phyloP scores from a whole-genome alignment of 257 asterid genomes.

The Nicotiana attenuata region DNA sequence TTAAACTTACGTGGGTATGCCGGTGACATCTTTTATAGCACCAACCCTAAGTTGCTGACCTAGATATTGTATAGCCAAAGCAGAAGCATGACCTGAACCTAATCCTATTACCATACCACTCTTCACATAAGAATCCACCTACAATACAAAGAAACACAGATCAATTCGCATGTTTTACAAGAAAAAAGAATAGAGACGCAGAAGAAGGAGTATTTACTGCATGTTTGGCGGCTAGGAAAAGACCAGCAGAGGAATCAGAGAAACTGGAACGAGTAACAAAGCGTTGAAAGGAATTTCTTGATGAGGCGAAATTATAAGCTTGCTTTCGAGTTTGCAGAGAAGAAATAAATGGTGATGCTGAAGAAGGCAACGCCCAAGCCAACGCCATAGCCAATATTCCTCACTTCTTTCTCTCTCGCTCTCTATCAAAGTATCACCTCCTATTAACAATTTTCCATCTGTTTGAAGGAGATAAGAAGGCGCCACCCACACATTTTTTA shows the following conservation, averaged over 20 bases:
- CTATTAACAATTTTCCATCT: background rate
- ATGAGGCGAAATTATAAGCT: background rate
- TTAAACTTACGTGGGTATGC: slow-evolving; percentile 52
- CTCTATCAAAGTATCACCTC: background rate
- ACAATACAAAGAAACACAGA: slow-evolving; percentile 21
- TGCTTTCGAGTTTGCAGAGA: background rate
- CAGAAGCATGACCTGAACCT: slow-evolving; percentile 69
- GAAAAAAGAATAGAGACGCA: too few relatives aligned
- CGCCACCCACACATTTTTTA: background rate
- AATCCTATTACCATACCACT: slow-evolving; percentile 72
- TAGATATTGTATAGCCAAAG: slow-evolving; percentile 59
- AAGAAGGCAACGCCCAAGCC: background rate
- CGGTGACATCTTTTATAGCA: slow-evolving; percentile 42
- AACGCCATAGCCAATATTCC: background rate
- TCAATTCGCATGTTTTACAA: background rate
- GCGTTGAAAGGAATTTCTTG: slow-evolving; percentile 18
- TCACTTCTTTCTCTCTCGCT: background rate
- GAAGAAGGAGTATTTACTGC: slow-evolving; percentile 28
- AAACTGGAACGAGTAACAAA: slow-evolving; percentile 33
- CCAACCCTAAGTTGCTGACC: slow-evolving; percentile 66
- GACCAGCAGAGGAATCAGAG: slow-evolving; percentile 20
- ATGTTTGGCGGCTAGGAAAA: slow-evolving; percentile 58
- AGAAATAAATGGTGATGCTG: background rate
- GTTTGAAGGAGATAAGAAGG: slow-evolving; percentile 6
- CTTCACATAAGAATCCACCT: slow-evolving; percentile 72